Evolutionary conservation across 306 rosid genomes (phyloP).

Genomic region (Cyclanthera cordifolia): DNA sequence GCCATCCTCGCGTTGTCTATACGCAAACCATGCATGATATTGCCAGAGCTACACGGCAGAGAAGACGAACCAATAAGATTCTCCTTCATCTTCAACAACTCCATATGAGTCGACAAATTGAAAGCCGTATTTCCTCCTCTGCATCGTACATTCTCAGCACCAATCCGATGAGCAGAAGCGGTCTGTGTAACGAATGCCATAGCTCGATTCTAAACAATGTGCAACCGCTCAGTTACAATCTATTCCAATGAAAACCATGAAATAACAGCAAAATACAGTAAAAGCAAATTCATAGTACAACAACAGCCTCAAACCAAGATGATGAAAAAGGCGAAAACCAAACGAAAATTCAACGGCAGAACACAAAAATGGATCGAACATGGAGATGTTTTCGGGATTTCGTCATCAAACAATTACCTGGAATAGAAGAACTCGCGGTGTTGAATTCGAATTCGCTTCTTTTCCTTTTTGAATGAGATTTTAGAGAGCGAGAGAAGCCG

Average conservation of each 20-base stretch:
- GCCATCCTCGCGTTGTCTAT: slow-evolving; percentile 16
- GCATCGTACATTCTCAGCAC: slow-evolving; percentile 18
- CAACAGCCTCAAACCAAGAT: background rate
- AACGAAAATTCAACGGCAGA: background rate
- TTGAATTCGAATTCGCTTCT: background rate
- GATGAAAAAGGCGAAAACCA: background rate
- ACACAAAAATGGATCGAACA: background rate
- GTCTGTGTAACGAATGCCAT: too few relatives aligned
- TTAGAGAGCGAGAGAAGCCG: slow-evolving; percentile 4
- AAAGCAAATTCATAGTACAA: background rate
- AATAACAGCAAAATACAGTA: background rate
- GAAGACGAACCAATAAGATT: slow-evolving; percentile 28
- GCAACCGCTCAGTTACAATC: background rate
- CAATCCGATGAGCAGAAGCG: slow-evolving; percentile 25
- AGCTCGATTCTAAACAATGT: slow-evolving; percentile 14
- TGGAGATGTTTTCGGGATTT: background rate
- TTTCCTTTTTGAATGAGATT: background rate
- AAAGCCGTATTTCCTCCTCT: slow-evolving; percentile 21
- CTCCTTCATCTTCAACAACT: slow-evolving; percentile 30
- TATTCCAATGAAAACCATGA: background rate
- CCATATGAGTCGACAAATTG: slow-evolving; percentile 22
- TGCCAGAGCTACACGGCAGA: slow-evolving; percentile 23
- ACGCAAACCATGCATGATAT: slow-evolving; percentile 25
- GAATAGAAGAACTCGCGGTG: background rate
- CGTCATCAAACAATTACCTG: background rate